Base-by-base conservation (phyloP, 2,329 filamentous ascomycete genomes). In the Daldinia sp. region DNA sequence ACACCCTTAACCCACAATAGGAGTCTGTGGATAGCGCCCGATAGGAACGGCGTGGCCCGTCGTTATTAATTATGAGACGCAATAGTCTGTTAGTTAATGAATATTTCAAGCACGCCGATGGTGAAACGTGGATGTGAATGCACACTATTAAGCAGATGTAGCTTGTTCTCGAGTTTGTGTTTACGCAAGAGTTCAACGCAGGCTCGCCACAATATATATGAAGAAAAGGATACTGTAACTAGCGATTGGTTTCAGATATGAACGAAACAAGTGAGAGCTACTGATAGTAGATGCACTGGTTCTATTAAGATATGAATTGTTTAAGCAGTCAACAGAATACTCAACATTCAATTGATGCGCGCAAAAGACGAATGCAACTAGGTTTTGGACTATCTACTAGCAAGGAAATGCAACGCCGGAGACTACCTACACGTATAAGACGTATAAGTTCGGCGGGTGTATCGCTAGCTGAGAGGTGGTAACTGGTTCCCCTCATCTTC, bases 401-500 rank as follows among this genome's bases (percentile, higher is more conserved):
- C 6, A 60, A 42, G 51, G 7, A 13, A 51, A 9, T 33, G 28
- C 12, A 51, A 33, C 4, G 18, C 3, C 28, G 7, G 26, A 18
- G 26, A 33, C 6, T 39, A 33, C 18, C n/a, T n/a, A n/a, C n/a
- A n/a, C n/a, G n/a, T n/a, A n/a, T n/a, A n/a, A n/a, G n/a, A 41
- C 12, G 13, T 4, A 39, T 35, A 51, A 33, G 15, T n/a, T 30
- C 15, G 26, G 26, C 28, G 26, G 18, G 12, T 33, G 37, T 35
- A 13, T 60, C 28, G 13, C 39, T 2, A 37, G 42, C 26, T 15
- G 28, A 33, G 55, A 41, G 30, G 3, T 13, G 5, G 41, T 41
- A 30, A 64, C 74, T 53, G 70, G 53, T 78, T 80, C 0, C 79
- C 79, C 7, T 78, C 78, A 4, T 79, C 78, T 1, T 82, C 81